Conservation (phyloP, 768 basidiomycete species). For the Podaxis mareebaensis region DNA sequence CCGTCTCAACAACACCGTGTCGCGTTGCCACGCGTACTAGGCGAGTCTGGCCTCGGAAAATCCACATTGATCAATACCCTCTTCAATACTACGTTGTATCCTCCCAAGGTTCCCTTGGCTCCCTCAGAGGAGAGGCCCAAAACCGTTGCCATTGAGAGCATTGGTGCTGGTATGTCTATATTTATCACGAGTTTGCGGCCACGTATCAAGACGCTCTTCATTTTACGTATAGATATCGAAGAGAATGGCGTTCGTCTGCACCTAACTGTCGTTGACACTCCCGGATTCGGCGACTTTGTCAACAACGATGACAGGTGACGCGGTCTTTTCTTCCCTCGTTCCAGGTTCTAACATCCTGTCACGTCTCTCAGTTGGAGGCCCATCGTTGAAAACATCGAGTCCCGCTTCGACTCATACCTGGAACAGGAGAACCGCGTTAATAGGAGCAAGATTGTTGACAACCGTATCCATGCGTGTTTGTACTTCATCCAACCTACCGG, state of each 20-base stretch:
- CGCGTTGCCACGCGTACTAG: slow-evolving; percentile 41
- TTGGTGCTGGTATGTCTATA: slow-evolving; percentile 81
- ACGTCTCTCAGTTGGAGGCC: slow-evolving; percentile 83
- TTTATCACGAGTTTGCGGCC: slow-evolving; percentile 25
- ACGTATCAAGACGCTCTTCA: slow-evolving; percentile 25
- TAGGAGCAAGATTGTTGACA: slow-evolving; percentile 89
- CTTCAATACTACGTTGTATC: slow-evolving; percentile 96
- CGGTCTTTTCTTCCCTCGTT: slow-evolving; percentile 19
- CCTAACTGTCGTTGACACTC: slow-evolving; percentile 98
- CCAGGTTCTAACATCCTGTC: slow-evolving; percentile 22
- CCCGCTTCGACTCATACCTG: slow-evolving; percentile 95
- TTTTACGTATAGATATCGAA: slow-evolving; percentile 80
- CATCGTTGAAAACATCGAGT: slow-evolving; percentile 97
- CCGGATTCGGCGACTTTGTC: slow-evolving; percentile 98
- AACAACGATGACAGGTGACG: slow-evolving; percentile 95
- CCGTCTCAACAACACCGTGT: slow-evolving; percentile 22
- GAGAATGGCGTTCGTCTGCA: slow-evolving; percentile 97
- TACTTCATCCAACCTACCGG: slow-evolving; percentile 99
- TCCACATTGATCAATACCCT: slow-evolving; percentile 98
- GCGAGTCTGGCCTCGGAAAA: slow-evolving; percentile 98
- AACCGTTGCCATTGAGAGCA: slow-evolving; percentile 98
- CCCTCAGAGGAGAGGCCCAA: slow-evolving; percentile 86
- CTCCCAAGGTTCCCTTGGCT: slow-evolving; percentile 79
- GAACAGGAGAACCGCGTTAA: slow-evolving; percentile 99
- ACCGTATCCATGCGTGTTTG: slow-evolving; percentile 96